Evolutionary conservation across 2,329 filamentous ascomycete species (phyloP), one percentile per base, ranked within the genome.

Genomic region (Exophiala alcalophila): DNA sequence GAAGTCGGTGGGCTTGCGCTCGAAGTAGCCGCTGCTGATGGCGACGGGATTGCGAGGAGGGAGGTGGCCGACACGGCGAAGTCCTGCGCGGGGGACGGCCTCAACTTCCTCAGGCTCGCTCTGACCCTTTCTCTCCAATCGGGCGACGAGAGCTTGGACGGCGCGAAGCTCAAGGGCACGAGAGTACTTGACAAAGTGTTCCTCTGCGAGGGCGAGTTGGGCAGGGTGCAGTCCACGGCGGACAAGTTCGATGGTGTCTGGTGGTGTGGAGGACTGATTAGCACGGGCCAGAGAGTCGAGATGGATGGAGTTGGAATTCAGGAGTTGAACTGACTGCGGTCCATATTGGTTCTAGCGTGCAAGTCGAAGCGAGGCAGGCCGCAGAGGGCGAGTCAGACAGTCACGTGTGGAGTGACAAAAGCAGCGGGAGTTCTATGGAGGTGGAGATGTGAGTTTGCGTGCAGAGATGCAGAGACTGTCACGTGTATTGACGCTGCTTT

Each of bases 241-340:
- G 45, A 49, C 18, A 30, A 47, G 34, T 33, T 27, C 30, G 24
- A 35, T 43, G 45, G 29, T 46, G 18, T 32, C 44, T 50, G 48
- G 25, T 25, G 3, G 21, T 37, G 20, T 31, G 30, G 32, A 18
- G 38, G 32, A 19, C 30, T 24, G 24, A 40, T 52, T 43, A 52
- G 49, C 38, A 42, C 31, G 36, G 43, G 40, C n/a, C n/a, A n/a
- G n/a, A n/a, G n/a, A n/a, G n/a, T n/a, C n/a, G n/a, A n/a, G n/a
- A n/a, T n/a, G n/a, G n/a, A n/a, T n/a, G n/a, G n/a, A n/a, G n/a
- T n/a, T n/a, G n/a, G n/a, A n/a, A 9, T 37, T 28, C 34, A 41
- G 37, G 38, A 21, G n/a, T n/a, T n/a, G n/a, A 35, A 35, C 31
- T 24, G 37, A 38, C 40, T 19, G 9, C 12, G 26, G 35, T 44